Evolutionary conservation across 768 basidiomycete species (phyloP).

Genomic region (Suillus weaverae): DNA sequence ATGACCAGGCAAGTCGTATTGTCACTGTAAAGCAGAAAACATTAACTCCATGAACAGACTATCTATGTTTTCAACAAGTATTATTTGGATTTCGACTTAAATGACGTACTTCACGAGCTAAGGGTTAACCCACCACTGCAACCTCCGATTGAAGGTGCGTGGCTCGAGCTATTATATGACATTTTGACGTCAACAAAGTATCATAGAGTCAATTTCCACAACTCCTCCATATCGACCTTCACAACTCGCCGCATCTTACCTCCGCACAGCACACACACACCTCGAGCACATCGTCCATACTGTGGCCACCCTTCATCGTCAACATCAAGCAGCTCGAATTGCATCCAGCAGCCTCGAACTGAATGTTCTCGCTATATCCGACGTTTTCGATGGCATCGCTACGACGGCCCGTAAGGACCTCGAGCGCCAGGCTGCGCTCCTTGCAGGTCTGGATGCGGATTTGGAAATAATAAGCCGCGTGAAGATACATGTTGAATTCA

Average conservation of each 20-base stretch:
- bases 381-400: conserved; percentile 67
- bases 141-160: conserved; percentile 69
- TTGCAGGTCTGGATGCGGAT: conserved; percentile 68
- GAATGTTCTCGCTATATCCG: conserved; percentile 67
- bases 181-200: conserved; percentile 2
- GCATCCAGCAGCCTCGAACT: conserved; percentile 73
- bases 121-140: conserved; percentile 60
- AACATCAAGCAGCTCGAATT: conserved; percentile 70
- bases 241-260: conserved; percentile 64
- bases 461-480: conserved; percentile 68
- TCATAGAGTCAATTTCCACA: conserved; percentile 55
- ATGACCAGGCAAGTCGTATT: conserved; percentile 63
- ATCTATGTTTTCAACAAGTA: conserved; percentile 86
- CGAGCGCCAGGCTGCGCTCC: conserved; percentile 60
- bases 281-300: conserved; percentile 58
- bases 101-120: conserved; percentile 66
- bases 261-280: conserved; percentile 62
- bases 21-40: background rate
- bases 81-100: conserved; percentile 69
- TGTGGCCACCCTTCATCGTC: conserved; percentile 55
- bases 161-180: background rate
- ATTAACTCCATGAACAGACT: conserved; percentile 41
- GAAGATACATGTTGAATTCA: conserved; percentile 71
- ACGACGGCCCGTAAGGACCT: conserved; percentile 59
- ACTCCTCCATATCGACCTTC: conserved; percentile 75